Conservation (phyloP, 106 monocot species). For the Iris macrosiphon region DNA sequence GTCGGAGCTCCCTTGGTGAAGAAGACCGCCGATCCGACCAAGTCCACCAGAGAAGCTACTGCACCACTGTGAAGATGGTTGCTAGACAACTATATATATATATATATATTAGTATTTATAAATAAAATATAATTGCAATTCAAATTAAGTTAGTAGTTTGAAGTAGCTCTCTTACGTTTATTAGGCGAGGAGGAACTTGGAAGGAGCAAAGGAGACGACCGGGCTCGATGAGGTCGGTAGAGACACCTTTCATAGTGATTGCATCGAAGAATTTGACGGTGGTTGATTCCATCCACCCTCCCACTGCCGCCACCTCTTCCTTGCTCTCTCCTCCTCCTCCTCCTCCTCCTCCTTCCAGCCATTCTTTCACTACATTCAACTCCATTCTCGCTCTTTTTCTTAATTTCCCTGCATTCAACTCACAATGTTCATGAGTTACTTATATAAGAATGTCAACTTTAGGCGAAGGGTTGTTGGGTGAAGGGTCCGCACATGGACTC, state of each 20-base stretch:
- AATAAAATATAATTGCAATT: conserved; percentile 12
- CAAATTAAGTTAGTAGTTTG: neutral
- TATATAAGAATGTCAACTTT: no score
- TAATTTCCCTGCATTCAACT: no score
- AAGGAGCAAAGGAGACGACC: conserved; percentile 64
- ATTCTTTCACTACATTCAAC: no score
- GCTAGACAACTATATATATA: conserved; percentile 20
- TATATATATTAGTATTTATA: neutral
- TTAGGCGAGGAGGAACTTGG: conserved; percentile 63
- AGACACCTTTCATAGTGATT: conserved; percentile 53
- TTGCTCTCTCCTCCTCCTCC: no score
- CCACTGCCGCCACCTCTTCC: no score
- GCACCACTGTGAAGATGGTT: conserved; percentile 78
- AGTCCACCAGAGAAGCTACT: conserved; percentile 59
- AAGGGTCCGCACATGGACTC: no score
- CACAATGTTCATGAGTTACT: no score
- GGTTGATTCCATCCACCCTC: no score
- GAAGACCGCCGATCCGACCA: conserved; percentile 61
- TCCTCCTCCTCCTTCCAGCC: no score
- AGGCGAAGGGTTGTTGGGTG: no score
- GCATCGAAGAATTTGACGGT: conserved; percentile 56
- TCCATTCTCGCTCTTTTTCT: no score
- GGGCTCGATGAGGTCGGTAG: conserved; percentile 40
- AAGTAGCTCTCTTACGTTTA: conserved; percentile 12
- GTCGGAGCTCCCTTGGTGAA: conserved; percentile 25